Evolutionary conservation across 352 stramenopile species (phyloP).

Genomic region (Phytopythium litorale): DNA sequence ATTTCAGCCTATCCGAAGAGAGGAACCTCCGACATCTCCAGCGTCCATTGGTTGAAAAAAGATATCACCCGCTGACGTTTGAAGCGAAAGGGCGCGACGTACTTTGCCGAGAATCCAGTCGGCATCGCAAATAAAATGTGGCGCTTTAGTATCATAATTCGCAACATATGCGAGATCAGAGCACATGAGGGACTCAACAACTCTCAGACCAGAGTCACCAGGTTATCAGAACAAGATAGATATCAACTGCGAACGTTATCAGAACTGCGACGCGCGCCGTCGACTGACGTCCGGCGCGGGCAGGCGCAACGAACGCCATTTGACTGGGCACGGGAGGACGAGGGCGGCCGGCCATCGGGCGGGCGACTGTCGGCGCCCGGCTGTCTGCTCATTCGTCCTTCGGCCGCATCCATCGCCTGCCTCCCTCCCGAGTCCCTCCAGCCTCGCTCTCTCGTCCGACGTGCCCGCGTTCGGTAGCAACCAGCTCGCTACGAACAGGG

Average conservation of each 20-base stretch:
- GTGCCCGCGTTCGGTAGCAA: not conserved
- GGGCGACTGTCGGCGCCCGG: not conserved
- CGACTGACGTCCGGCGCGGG: constrained; percentile 1
- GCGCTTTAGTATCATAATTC: too few relatives aligned
- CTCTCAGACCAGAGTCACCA: too few relatives aligned
- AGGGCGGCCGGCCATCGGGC: not conserved
- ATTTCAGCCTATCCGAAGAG: constrained; percentile 5
- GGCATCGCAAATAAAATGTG: too few relatives aligned
- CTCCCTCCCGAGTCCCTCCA: constrained; percentile 6
- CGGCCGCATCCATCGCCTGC: constrained; percentile 5
- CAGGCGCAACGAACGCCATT: not conserved
- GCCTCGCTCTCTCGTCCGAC: constrained; percentile 18
- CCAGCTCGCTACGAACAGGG: not conserved
- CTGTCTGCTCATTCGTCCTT: constrained; percentile 2
- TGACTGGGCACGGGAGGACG: not conserved
- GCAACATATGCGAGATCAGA: too few relatives aligned
- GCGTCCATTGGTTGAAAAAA: constrained; percentile 10
- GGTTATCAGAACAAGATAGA: not conserved
- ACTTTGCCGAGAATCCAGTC: not conserved
- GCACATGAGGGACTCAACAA: too few relatives aligned
- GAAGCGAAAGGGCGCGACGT: constrained; percentile 17
- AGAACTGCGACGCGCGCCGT: not conserved
- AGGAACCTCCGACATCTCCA: not conserved
- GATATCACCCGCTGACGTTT: not conserved
- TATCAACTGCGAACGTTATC: not conserved